Conservation (phyloP, 768 basidiomycete genomes). For the Rhizopogon sp. region DNA sequence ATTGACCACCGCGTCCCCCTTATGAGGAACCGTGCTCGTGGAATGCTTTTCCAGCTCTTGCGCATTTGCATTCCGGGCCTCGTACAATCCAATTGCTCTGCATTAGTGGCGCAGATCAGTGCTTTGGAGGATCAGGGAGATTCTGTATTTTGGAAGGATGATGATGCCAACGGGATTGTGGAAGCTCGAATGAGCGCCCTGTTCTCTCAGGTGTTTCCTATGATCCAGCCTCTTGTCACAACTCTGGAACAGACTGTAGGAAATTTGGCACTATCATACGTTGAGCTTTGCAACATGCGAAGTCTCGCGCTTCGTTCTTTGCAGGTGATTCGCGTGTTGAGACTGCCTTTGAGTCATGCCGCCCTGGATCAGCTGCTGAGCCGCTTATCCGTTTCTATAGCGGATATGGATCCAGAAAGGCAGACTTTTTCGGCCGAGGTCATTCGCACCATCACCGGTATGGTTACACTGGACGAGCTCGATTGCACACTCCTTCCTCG, state of each 20-base stretch:
- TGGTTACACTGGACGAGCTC: conserved; percentile 52
- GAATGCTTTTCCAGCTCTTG: conserved; percentile 81
- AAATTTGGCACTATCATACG: conserved; percentile 75
- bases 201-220: conserved; percentile 56
- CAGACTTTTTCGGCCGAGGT: conserved; percentile 83
- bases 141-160: conserved; percentile 66
- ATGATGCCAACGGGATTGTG: conserved; percentile 49
- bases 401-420: conserved; percentile 69
- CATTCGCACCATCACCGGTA: conserved; percentile 64
- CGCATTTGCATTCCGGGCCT: conserved; percentile 80
- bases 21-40: conserved; percentile 65
- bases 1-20: conserved; percentile 72
- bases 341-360: conserved; percentile 61
- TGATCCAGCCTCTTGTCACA: conserved; percentile 67
- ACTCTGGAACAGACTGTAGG: conserved; percentile 75
- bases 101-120: conserved; percentile 46
- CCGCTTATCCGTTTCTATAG: conserved; percentile 78
- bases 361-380: conserved; percentile 79
- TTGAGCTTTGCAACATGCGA: conserved; percentile 82
- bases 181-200: conserved; percentile 67
- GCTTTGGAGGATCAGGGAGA: conserved; percentile 57
- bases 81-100: conserved; percentile 62
- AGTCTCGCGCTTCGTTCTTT: conserved; percentile 84
- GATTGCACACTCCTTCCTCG: conserved; percentile 67
- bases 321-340: conserved; percentile 82